Evolutionary conservation across 768 basidiomycete genomes (phyloP).

Genomic region (Leccinellum albellum): DNA sequence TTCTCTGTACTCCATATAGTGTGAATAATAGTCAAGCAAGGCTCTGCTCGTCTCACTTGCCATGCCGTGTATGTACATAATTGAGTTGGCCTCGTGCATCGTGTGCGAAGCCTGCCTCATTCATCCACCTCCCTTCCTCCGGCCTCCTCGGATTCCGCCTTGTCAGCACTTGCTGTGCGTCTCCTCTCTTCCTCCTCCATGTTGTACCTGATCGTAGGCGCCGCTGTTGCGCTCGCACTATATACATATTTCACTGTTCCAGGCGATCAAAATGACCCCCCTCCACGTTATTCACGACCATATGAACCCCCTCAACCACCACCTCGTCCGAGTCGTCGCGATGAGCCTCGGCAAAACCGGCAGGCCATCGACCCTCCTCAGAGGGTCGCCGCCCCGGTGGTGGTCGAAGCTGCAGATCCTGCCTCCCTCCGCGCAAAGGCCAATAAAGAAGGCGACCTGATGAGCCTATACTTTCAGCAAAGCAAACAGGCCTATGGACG

Average conservation of each 20-base stretch:
- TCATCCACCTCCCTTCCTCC: background rate
- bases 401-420: slow-evolving; percentile 38
- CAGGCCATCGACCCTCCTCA: background rate
- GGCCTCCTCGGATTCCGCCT: background rate
- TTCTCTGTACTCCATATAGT: slow-evolving; percentile 7
- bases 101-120: background rate
- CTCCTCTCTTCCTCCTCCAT: background rate
- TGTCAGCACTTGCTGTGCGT: background rate
- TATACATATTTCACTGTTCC: slow-evolving; percentile 7
- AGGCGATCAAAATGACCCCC: slow-evolving; percentile 3
- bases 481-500: slow-evolving; percentile 70
- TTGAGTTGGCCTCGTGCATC: background rate
- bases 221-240: slow-evolving; percentile 3
- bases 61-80: background rate
- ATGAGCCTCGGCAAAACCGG: slow-evolving; percentile 7
- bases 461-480: slow-evolving; percentile 60
- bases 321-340: slow-evolving; percentile 2
- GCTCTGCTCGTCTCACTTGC: background rate
- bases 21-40: slow-evolving; percentile 1
- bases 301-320: background rate
- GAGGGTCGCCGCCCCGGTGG: background rate
- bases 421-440: slow-evolving; percentile 66
- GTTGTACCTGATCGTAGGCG: slow-evolving; percentile 13
- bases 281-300: background rate
- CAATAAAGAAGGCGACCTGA: slow-evolving; percentile 70